phyloP scores from a whole-genome alignment of 768 basidiomycete species.

The Suillus variegatus region DNA sequence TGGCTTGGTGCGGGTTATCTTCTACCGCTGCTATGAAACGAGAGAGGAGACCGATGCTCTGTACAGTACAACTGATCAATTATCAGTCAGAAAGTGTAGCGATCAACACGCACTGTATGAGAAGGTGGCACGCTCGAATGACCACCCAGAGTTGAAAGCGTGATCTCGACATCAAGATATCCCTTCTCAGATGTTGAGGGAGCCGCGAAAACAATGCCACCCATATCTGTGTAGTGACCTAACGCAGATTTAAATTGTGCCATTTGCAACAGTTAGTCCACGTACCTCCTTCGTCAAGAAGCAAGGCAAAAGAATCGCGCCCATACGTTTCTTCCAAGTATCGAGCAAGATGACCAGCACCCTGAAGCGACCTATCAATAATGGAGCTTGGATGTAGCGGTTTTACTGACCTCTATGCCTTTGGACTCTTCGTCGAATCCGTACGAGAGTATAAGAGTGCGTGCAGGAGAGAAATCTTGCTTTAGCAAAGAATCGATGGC shows the following conservation, averaged over 20 bases:
- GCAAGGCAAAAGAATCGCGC: conserved; percentile 63
- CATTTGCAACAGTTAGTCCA: conserved; percentile 2
- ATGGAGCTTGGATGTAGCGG: not conserved
- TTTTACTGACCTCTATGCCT: conserved; percentile 39
- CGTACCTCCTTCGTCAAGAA: conserved; percentile 85
- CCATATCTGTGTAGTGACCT: conserved; percentile 9
- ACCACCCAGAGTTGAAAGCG: conserved; percentile 67
- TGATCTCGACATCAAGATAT: conserved; percentile 59
- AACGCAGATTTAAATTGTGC: not conserved
- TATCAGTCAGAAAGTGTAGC: not conserved
- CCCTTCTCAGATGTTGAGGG: conserved; percentile 77
- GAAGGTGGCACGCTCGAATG: conserved; percentile 80
- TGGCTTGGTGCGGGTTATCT: conserved; percentile 50
- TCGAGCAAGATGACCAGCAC: conserved; percentile 47
- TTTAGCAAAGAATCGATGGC: conserved; percentile 49
- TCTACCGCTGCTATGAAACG: conserved; percentile 66
- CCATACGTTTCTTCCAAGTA: conserved; percentile 63
- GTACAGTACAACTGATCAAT: not conserved
- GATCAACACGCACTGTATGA: conserved; percentile 57
- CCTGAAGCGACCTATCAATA: conserved; percentile 35
- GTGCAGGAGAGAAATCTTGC: conserved; percentile 47
- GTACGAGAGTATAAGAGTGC: conserved; percentile 41
- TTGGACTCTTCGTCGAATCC: conserved; percentile 60
- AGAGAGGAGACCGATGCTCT: conserved; percentile 80
- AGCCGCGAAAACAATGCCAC: conserved; percentile 43